These are phyloP conservation scores for Pulveroboletus sp. DNA, from an alignment of 768 basidiomycete species.

Conservation along the genomic window DNA sequence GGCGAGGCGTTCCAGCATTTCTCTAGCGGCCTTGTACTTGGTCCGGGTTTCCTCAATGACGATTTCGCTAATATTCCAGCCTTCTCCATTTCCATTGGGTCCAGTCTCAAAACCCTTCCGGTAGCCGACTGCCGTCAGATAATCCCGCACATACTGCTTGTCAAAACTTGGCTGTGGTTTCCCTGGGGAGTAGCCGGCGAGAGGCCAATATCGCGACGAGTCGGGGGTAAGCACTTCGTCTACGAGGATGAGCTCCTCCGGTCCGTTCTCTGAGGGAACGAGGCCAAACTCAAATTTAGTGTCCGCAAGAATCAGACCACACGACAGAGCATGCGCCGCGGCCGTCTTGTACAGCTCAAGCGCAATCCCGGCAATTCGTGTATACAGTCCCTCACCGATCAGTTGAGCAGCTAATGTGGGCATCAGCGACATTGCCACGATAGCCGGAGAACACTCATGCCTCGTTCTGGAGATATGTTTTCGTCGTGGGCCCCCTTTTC, in stretches of 20 bases:
- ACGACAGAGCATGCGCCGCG: constrained; percentile 62
- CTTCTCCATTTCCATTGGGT: constrained; percentile 58
- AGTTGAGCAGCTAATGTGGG: constrained; percentile 50
- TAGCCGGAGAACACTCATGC: constrained; percentile 32
- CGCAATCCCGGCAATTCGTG: constrained; percentile 53
- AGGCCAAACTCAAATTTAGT: constrained; percentile 99
- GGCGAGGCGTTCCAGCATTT: constrained; percentile 42
- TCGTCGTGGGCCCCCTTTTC: constrained; percentile 93
- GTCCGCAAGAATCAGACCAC: constrained; percentile 91
- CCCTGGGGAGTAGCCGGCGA: constrained; percentile 66
- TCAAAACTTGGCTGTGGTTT: constrained; percentile 86
- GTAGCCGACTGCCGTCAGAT: constrained; percentile 73
- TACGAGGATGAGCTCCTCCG: constrained; percentile 70
- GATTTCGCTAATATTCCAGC: constrained; percentile 72
- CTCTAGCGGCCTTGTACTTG: constrained; percentile 76
- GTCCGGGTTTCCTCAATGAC: constrained; percentile 73
- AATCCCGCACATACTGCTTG: constrained; percentile 93
- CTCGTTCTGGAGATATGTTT: constrained; percentile 84
- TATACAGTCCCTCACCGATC: constrained; percentile 61
- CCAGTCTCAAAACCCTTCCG: constrained; percentile 76
- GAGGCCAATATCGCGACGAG: constrained; percentile 95
- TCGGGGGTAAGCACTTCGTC: constrained; percentile 98
- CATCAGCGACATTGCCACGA: neutral
- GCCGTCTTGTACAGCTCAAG: constrained; percentile 70
- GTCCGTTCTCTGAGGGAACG: constrained; percentile 36